These are phyloP conservation scores for Pseudisothecium myosuroides DNA, from an alignment of 225 moss, liverwort and hornwort genomes.

Conservation along the genomic window DNA sequence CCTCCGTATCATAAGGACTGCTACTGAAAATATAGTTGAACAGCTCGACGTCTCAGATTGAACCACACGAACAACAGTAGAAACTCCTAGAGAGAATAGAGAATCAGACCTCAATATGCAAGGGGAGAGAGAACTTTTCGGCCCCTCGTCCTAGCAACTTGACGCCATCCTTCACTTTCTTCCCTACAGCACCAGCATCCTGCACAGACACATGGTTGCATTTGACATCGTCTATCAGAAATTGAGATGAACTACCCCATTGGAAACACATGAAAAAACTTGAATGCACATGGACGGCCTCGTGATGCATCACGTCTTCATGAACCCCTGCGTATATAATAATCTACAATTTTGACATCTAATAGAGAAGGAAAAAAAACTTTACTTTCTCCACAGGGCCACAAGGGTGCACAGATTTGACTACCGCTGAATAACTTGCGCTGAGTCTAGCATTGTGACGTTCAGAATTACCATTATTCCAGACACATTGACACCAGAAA, in stretches of 20 bases:
- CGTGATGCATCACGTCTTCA: background rate
- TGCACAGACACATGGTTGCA: background rate
- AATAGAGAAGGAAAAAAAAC: background rate
- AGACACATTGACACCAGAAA: background rate
- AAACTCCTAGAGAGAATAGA: background rate
- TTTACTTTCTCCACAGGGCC: background rate
- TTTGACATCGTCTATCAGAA: background rate
- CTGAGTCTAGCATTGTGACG: background rate
- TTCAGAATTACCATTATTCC: background rate
- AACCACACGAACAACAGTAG: background rate
- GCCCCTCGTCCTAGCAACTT: constrained; percentile 87
- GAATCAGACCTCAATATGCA: constrained; percentile 73
- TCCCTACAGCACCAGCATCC: constrained; percentile 92
- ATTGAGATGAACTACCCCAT: background rate
- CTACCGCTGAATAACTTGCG: background rate
- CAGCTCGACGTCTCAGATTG: background rate
- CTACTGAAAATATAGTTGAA: background rate
- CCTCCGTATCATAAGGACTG: background rate
- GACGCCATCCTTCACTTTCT: constrained; percentile 85
- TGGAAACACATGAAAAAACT: background rate
- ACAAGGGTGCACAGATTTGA: background rate
- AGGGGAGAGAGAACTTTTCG: constrained; percentile 59
- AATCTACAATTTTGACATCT: background rate
- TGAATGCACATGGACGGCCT: background rate
- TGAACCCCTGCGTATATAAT: background rate